Evolutionary conservation across 371 early-diverging fungal genomes (phyloP), one percentile per base, ranked within the genome.

Genomic region (Mortierella polycephala): DNA sequence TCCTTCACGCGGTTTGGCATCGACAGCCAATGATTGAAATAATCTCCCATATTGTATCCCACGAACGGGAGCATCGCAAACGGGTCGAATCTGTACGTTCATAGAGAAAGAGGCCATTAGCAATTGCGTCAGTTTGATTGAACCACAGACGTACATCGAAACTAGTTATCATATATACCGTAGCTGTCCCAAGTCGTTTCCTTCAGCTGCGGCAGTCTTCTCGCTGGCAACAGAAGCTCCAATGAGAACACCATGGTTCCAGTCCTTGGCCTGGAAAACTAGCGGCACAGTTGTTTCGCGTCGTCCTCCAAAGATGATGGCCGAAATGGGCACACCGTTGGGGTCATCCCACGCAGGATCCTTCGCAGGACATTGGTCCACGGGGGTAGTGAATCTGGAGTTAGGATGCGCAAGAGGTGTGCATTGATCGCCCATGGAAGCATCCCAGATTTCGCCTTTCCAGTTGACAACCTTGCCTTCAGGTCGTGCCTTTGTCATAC

Each of bases 11-110:
- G 71, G 40, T 64, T 53, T 5, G 74, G 69, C 72, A 84, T 75
- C 18, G 74, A 73, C 18, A 84, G 49, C 84, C 84, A 84, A 46
- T 84, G 83, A 41, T 61, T 55, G 42, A 75, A 84, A 62, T 84
- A 84, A 57, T 84, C 84, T 3, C 80, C 84, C 84, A 84, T 84
- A 56, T 84, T 83, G 65, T 84, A 84, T 60, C 84, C 84, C 60
- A 67, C 75, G 72, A 84, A 84, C 23, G 84, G 84, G 13, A 83
- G 75, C 84, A 84, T 84, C 11, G 84, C 84, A 62, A 84, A 84
- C 6, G 84, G 84, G 60, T 84, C 84, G 46, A 79, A 79, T 47
- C 79, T 72, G 50, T 10, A 21, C 20, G 21, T n/a, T n/a, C 5
- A 21, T 2, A 45, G 20, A 23, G 11, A 46, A 40, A 39, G 12